Evolutionary conservation across 2,329 filamentous ascomycete genomes (phyloP), one percentile per base, ranked within the genome.

Genomic region (Aspergillus chevalieri): DNA sequence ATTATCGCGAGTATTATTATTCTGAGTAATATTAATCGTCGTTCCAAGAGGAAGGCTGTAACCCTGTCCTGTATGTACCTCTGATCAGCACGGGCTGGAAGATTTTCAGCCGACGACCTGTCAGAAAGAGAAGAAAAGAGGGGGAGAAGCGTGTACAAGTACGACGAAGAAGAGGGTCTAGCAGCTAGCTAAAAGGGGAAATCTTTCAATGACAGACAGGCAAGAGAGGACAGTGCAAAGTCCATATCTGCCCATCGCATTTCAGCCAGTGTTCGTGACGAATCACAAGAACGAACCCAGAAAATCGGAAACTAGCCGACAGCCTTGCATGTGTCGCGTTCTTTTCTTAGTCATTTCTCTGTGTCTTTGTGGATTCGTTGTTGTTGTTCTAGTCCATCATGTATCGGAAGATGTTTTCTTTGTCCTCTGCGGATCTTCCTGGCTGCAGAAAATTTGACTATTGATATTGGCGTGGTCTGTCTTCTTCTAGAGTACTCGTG

Each of bases 271-370:
- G 26, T 30, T 30, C 26, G 26, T 19, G 17, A 38, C 34, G 34
- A n/a, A 38, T 15, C 34, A 15, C n/a, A 38, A 38, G 34, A n/a
- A 22, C 6, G 34, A 38, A 17, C 14, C n/a, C 34, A 43, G 39
- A 21, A 17, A 22, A 21, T 14, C 4, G 39, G 12, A 3, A 42
- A 21, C 24, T 21, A 19, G 41, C 17, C 21, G 22, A 26, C 19
- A 21, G 41, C 10, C 41, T 43, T 43, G 41, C 22, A 21, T 26
- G 24, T n/a, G 42, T 43, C 30, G 39, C 17, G 36, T 47, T 51
- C 22, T 28, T 24, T 47, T n/a, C 42, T 47, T 43, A 22, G 43
- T 50, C 45, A 45, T 42, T 36, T 43, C 33, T 38, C 22, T 33
- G 43, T 6, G 19, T 9, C 33, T 36, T 49, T 46, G 36, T n/a